Conservation (phyloP, 2,329 filamentous ascomycete genomes). For the Xylaria digitata region DNA sequence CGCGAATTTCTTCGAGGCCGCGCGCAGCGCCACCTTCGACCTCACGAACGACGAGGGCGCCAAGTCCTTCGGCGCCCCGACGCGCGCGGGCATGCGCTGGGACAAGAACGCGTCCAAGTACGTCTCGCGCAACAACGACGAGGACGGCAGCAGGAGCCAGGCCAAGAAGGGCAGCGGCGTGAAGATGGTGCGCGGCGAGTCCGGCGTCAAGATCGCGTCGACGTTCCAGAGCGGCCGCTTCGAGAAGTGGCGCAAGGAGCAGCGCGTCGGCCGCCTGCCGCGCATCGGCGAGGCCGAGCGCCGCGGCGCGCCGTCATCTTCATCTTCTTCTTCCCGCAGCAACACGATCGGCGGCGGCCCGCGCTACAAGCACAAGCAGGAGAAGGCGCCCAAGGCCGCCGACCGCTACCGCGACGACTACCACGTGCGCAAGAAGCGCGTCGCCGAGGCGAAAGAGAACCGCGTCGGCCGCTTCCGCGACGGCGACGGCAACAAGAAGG, state of each 20-base stretch:
- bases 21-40: slow-evolving; percentile 91
- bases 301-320: slow-evolving; percentile 42
- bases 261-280: slow-evolving; percentile 82
- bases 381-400: slow-evolving; percentile 90
- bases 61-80: slow-evolving; percentile 81
- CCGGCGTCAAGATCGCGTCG: slow-evolving; percentile 94
- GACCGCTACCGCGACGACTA: slow-evolving; percentile 95
- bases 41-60: slow-evolving; percentile 87
- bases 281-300: slow-evolving; percentile 84
- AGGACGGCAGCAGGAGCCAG: slow-evolving; percentile 80
- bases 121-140: slow-evolving; percentile 89
- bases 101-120: slow-evolving; percentile 98
- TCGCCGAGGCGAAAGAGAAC: slow-evolving; percentile 88
- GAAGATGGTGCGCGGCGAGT: slow-evolving; percentile 83
- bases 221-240: slow-evolving; percentile 93
- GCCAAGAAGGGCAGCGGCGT: slow-evolving; percentile 60
- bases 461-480: slow-evolving; percentile 79
- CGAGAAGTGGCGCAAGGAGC: slow-evolving; percentile 88
- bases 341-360: slow-evolving; percentile 44
- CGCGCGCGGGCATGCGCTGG: slow-evolving; percentile 86
- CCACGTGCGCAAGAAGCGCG: slow-evolving; percentile 88
- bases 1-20: slow-evolving; percentile 85
- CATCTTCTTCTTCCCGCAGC: slow-evolving; percentile 46
- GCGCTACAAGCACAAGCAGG: slow-evolving; percentile 86
- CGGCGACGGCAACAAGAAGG: slow-evolving; percentile 72